Evolutionary conservation across 345 rosid species (phyloP).

Genomic region (Citrus inodora): DNA sequence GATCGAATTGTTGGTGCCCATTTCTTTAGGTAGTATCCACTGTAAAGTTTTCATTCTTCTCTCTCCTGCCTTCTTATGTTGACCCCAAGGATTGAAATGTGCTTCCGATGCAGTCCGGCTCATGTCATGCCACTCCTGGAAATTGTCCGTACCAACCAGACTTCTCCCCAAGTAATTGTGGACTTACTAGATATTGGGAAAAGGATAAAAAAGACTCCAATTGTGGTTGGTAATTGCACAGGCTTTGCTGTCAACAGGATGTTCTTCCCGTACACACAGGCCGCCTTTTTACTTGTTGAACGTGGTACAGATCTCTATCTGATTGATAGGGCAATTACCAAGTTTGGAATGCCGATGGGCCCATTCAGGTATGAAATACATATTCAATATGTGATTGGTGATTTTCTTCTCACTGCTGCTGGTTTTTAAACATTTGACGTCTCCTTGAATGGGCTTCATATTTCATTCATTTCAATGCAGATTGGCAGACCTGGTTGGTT

Average conservation of each 20-base stretch:
- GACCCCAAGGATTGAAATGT: constrained; percentile 17
- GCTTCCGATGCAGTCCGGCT: constrained; percentile 68
- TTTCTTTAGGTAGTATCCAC: constrained; percentile 74
- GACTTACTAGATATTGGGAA: constrained; percentile 90
- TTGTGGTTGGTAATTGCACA: constrained; percentile 96
- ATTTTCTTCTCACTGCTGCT: not conserved
- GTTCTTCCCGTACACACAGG: constrained; percentile 94
- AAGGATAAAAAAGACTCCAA: constrained; percentile 87
- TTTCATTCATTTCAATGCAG: constrained; percentile 35
- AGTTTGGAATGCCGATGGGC: constrained; percentile 99
- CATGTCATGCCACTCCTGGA: constrained; percentile 97
- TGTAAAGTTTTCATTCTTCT: constrained; percentile 5
- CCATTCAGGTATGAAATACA: constrained; percentile 65
- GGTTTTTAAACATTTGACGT: not conserved
- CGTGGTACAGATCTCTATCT: constrained; percentile 75
- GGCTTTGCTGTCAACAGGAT: constrained; percentile 98
- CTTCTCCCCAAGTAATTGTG: constrained; percentile 85
- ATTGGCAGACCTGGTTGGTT: constrained; percentile 87
- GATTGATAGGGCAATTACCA: constrained; percentile 68
- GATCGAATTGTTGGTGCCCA: constrained; percentile 93
- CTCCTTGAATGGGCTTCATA: not conserved
- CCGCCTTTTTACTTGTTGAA: constrained; percentile 78
- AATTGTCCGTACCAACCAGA: constrained; percentile 79
- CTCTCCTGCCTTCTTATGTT: not conserved
- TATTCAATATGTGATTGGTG: not conserved